Percentiles rank a stretch among this genome's conserved stretches.
Conservation (phyloP, 176 grass and related monocot species). For the Lolium rigidum region DNA sequence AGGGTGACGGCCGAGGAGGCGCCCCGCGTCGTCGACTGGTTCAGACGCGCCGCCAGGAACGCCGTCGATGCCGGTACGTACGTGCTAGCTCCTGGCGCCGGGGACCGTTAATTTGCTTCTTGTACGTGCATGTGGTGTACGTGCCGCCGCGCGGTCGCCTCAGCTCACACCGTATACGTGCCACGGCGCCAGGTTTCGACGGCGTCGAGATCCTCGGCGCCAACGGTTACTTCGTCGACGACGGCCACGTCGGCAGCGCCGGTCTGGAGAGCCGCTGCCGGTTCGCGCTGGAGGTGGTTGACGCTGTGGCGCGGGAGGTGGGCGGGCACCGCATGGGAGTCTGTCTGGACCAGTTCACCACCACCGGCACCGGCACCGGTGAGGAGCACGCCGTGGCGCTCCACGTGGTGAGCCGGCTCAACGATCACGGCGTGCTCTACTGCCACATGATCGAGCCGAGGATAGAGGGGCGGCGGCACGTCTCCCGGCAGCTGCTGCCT, state of each 20-base stretch:
- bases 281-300: slow-evolving; percentile 35
- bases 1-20: too few species aligned
- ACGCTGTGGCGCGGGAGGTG: slow-evolving; percentile 29
- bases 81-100: too few species aligned
- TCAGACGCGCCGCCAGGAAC: too few species aligned
- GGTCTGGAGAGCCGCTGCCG: slow-evolving; percentile 39
- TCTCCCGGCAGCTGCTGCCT: slow-evolving; percentile 14
- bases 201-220: too few species aligned
- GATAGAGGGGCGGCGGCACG: neutral
- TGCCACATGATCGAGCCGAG: slow-evolving; percentile 46
- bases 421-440: slow-evolving; percentile 33
- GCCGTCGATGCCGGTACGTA: too few species aligned
- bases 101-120: too few species aligned
- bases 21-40: too few species aligned
- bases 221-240: slow-evolving; percentile 28
- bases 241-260: slow-evolving; percentile 34
- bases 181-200: too few species aligned
- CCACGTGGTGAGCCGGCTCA: slow-evolving; percentile 31
- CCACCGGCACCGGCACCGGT: too few species aligned
- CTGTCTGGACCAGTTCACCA: neutral
- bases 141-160: too few species aligned
- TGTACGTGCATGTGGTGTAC: too few species aligned
- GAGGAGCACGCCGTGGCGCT: slow-evolving; percentile 11
- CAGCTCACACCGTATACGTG: too few species aligned
- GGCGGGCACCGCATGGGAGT: slow-evolving; percentile 38